Percentiles rank a stretch among this genome's conserved stretches.
These are phyloP conservation scores for Chenopodium formosanum DNA, from an alignment of 148 eudicot genomes.

Conservation along the genomic window DNA sequence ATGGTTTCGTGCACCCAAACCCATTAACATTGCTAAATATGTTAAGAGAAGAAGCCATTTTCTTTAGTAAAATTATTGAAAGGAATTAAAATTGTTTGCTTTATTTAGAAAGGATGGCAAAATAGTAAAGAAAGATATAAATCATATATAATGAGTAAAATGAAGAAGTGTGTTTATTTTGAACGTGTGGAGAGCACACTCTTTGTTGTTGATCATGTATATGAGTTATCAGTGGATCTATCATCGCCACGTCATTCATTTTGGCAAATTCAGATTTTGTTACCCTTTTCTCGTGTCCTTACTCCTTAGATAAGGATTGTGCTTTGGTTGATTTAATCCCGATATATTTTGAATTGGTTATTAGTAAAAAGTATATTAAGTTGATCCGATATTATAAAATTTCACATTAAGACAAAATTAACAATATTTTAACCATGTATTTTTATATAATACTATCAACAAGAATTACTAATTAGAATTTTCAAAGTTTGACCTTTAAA, in stretches of 20 bases:
- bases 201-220: conserved; percentile 1
- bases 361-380: too few species aligned
- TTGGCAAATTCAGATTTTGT: neutral
- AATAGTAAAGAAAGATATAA: neutral
- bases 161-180: neutral
- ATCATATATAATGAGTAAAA: too few species aligned
- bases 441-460: too few species aligned
- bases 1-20: conserved; percentile 16
- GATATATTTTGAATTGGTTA: too few species aligned
- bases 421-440: too few species aligned
- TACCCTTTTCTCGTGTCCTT: neutral
- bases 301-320: neutral
- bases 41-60: conserved; percentile 36
- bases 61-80: neutral
- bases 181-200: conserved; percentile 53
- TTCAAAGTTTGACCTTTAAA: too few species aligned
- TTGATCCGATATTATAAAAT: too few species aligned
- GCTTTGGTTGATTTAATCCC: too few species aligned
- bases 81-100: neutral
- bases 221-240: conserved; percentile 22
- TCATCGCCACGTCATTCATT: conserved; percentile 17
- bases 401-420: too few species aligned
- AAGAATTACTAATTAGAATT: too few species aligned
- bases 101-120: neutral
- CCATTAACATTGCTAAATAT: conserved; percentile 28